Evolutionary conservation across 2,329 filamentous ascomycete genomes (phyloP).

Genomic region (Penicillium griseofulvum): DNA sequence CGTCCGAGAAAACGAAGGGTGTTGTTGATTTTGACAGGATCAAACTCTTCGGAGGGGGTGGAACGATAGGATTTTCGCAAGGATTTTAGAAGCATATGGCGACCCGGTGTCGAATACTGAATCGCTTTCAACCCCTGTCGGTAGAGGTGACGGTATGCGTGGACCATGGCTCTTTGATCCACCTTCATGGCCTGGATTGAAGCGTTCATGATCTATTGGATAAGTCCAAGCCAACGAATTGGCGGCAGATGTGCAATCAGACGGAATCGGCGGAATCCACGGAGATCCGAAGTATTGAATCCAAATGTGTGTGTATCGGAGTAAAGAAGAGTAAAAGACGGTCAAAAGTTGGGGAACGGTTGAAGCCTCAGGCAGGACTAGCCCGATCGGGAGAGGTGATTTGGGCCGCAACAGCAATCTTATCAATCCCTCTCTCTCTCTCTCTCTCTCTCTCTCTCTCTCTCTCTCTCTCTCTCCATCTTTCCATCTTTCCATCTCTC

Average conservation of each 20-base stretch:
- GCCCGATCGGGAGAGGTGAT: conserved; percentile 23
- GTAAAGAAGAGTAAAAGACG: conserved; percentile 1
- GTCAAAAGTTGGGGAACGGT: conserved; percentile 5
- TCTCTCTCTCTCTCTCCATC: neutral
- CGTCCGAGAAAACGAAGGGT: conserved; percentile 47
- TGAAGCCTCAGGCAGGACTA: conserved; percentile 24
- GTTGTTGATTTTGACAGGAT: conserved; percentile 42
- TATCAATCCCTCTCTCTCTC: conserved; percentile 8
- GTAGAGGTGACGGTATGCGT: conserved; percentile 59
- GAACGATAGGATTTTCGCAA: conserved; percentile 45
- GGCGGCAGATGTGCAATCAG: neutral
- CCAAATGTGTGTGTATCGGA: conserved; percentile 3
- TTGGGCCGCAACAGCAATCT: conserved; percentile 25
- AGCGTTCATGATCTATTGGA: conserved; percentile 5
- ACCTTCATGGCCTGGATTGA: conserved; percentile 8
- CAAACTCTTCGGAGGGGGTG: conserved; percentile 36
- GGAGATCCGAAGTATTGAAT: neutral
- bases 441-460: neutral
- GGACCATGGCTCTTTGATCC: conserved; percentile 39
- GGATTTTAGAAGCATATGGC: conserved; percentile 51
- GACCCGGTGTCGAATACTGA: conserved; percentile 57
- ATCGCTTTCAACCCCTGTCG: conserved; percentile 54
- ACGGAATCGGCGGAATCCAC: neutral
- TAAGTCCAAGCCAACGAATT: neutral
- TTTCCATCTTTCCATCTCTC: neutral